Conservation (phyloP, 148 eudicot genomes). For the Fagopyrum homotropicum region DNA sequence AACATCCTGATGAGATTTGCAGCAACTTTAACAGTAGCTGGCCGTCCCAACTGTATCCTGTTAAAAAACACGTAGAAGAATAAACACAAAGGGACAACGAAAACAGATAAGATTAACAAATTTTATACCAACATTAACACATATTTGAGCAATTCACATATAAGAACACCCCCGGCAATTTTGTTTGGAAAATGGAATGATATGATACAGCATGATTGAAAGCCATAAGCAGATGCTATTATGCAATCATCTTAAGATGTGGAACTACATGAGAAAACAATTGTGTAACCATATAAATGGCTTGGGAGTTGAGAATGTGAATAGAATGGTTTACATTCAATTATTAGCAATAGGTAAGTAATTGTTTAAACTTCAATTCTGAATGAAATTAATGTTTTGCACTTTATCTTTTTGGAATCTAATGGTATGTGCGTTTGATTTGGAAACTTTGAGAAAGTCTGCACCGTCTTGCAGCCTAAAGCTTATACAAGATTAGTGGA, state of each 20-base stretch:
- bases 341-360: no score
- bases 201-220: background rate
- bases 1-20: slow-evolving; percentile 80
- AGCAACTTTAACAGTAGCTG: slow-evolving; percentile 96
- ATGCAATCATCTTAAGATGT: background rate
- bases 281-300: background rate
- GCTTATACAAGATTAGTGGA: background rate
- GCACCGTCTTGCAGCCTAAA: background rate
- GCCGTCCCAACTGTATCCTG: slow-evolving; percentile 95
- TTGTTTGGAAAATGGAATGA: background rate
- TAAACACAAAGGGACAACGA: background rate
- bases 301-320: no score
- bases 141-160: background rate
- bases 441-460: background rate
- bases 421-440: background rate
- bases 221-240: background rate
- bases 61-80: background rate
- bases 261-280: background rate
- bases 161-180: background rate
- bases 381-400: background rate
- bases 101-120: background rate
- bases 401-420: background rate
- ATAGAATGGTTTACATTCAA: no score
- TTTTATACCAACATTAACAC: background rate
- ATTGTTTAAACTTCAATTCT: no score